Conservation (phyloP, 2,329 filamentous ascomycete species). For the Microdochium bolleyi region DNA sequence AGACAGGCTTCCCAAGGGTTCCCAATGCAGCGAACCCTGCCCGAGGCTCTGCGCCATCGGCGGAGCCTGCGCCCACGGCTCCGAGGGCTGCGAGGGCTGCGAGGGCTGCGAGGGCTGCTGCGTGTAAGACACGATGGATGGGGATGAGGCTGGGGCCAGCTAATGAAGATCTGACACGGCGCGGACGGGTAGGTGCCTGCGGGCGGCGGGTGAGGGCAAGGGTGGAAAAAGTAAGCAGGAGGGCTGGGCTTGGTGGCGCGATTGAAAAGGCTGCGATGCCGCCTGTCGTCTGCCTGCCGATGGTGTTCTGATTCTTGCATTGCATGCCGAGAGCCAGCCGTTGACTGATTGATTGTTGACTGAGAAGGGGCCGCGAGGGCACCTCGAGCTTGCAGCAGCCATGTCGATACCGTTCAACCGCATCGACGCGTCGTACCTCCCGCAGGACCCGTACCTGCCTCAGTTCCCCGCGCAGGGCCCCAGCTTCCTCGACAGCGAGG, state of each 20-base stretch:
- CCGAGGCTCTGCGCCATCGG: background rate
- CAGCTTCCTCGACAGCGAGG: constrained; percentile 1
- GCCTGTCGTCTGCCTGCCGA: too few relatives aligned
- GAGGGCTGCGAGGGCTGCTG: too few relatives aligned
- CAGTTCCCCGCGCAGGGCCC: background rate
- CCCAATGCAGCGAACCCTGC: background rate
- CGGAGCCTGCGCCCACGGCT: background rate
- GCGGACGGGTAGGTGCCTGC: background rate
- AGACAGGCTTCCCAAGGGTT: background rate
- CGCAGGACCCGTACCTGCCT: background rate
- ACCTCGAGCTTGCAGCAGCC: background rate
- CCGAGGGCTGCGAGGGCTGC: background rate
- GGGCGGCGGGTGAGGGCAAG: too few relatives aligned
- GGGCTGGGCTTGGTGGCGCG: too few relatives aligned
- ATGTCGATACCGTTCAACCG: constrained; percentile 1
- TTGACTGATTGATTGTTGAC: background rate
- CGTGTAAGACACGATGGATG: too few relatives aligned
- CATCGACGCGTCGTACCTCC: background rate
- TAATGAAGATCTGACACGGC: background rate
- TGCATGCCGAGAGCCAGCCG: too few relatives aligned
- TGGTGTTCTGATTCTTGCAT: too few relatives aligned
- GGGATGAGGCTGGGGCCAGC: background rate
- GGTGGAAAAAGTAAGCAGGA: too few relatives aligned
- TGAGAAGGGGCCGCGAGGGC: background rate
- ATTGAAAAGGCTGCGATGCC: too few relatives aligned